Percentiles rank a stretch among this genome's conserved stretches.
Evolutionary conservation across 768 basidiomycete species (phyloP).

Genomic region (Rhodosporidiobolus sp.): DNA sequence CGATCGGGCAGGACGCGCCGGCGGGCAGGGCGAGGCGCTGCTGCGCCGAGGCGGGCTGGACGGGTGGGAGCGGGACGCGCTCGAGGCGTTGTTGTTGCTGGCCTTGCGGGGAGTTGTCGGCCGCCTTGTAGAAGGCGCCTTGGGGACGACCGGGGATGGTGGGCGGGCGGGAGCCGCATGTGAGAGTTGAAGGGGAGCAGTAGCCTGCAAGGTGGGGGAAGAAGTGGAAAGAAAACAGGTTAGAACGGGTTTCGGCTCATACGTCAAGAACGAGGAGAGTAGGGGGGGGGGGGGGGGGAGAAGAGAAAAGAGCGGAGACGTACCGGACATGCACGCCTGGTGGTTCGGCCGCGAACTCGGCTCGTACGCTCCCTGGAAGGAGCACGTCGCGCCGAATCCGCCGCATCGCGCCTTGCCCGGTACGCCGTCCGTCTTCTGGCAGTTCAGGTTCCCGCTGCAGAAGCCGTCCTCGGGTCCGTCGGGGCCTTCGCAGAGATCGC

Average conservation of each 20-base stretch:
- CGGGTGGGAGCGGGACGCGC: not conserved
- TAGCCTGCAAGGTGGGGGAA: not conserved
- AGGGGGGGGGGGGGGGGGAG: too few relatives aligned
- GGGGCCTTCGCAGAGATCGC: slow-evolving; percentile 23
- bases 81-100: slow-evolving; percentile 2
- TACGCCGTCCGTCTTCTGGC: slow-evolving; percentile 12
- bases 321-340: slow-evolving; percentile 15
- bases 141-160: slow-evolving; percentile 1
- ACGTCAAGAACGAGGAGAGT: too few relatives aligned
- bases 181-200: not conserved
- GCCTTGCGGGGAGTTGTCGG: not conserved
- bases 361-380: slow-evolving; percentile 23
- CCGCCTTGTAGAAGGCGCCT: not conserved
- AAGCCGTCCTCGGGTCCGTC: slow-evolving; percentile 30
- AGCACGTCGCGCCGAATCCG: slow-evolving; percentile 25
- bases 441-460: slow-evolving; percentile 22
- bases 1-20: slow-evolving; percentile 23
- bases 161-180: not conserved
- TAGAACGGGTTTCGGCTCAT: too few relatives aligned
- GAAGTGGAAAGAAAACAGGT: too few relatives aligned
- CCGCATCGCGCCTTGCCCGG: slow-evolving; percentile 16
- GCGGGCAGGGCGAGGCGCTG: slow-evolving; percentile 12
- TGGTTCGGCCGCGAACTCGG: slow-evolving; percentile 16
- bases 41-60: not conserved
- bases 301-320: not conserved